Base-by-base conservation (phyloP, 2,329 filamentous ascomycete genomes). In the Aspergillus novoparasiticus region DNA sequence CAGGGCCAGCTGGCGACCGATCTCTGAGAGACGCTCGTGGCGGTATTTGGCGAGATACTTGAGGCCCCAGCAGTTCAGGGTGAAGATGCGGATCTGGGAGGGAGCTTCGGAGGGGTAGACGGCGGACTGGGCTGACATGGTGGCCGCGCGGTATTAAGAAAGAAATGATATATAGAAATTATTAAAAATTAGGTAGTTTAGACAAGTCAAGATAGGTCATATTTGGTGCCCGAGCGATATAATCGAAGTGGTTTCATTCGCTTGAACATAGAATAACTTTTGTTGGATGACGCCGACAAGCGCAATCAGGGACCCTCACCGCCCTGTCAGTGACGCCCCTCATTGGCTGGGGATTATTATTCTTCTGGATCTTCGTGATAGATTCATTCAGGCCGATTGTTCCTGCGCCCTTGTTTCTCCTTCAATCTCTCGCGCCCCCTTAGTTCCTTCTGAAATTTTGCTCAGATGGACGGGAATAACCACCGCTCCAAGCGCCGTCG, bases 31-130 rank as follows among this genome's bases (percentile, higher is more conserved):
- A 50, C 95, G 92, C 71, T 91, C 89, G 68, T 86, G 82, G 69
- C 94, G 92, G 69, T 91, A 86, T 68, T 89, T 89, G 58, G 94
- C 89, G 73, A 98, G 85, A 81, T 88, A 93, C 73, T 96, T 94
- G 65, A 98, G 88, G 58, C 95, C 95, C 94, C 95, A 98, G 87
- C 93, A 97, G 80, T 99, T 99, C 76, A 97, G 87, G 5, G 92
- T 95, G 68, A 97, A 82, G 69, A 98, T 84, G 73, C 91, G 90
- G 75, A 98, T 86, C 62, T 89, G 85, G 36, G 80, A 81, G 21
- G 85, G 76, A 8, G 87, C 68, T 73, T 76, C 64, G 50, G 62
- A 55, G 51, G 71, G 58, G 21, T 59, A 57, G 21, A 39, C 36
- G 48, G 48, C 34, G 28, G 48, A 34, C 5, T n/a, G 48, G 26